Base-by-base conservation (phyloP, 2,329 filamentous ascomycete species). In the Westerdykella aurantiaca region DNA sequence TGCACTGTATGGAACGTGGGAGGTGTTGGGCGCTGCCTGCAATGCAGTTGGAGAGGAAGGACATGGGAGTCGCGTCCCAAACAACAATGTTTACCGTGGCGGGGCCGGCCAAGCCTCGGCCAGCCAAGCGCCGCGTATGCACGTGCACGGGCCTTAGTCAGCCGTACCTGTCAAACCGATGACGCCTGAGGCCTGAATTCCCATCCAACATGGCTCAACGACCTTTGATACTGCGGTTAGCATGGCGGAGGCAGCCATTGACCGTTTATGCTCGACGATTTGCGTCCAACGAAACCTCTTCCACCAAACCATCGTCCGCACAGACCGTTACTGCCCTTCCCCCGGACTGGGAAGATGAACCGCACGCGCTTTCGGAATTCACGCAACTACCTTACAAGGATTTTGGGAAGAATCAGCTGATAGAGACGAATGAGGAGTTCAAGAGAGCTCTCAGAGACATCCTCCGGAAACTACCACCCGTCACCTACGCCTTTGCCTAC, bases 401-500 rank as follows among this genome's bases (percentile, higher is more conserved):
- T 56, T 97, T 97, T 56, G 93, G 93, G 13, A 83, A 90, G 56
- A 98, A 98, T 57, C 93, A 98, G 68, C 87, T 97, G 69, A 95
- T 97, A 75, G 57, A 69, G 42, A 94, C 97, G 62, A 94, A 97
- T 63, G 83, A 88, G 62, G 90, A 97, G 65, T 93, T 97, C 68
- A 96, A 95, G 62, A 86, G 96, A 67, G 85, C 85, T 11, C 70
- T 98, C 58, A 82, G 90, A 42, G 81, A 89, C 57, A 86, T 97
- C 51, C 74, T 96, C 17, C 93, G 89, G 80, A 81, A 94, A 59
- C 97, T 98, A 68, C 91, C 93, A 0, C 91, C 93, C 0, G 95
- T 98, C 53, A 82, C 90, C 44, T 97, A 97, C 72, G 91, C 90
- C 12, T 95, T 98, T 67, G 93, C 93, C 1, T 98, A 98, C 63